Conservation (phyloP, 306 rosid genomes). For the Pyrus pyrifolia region DNA sequence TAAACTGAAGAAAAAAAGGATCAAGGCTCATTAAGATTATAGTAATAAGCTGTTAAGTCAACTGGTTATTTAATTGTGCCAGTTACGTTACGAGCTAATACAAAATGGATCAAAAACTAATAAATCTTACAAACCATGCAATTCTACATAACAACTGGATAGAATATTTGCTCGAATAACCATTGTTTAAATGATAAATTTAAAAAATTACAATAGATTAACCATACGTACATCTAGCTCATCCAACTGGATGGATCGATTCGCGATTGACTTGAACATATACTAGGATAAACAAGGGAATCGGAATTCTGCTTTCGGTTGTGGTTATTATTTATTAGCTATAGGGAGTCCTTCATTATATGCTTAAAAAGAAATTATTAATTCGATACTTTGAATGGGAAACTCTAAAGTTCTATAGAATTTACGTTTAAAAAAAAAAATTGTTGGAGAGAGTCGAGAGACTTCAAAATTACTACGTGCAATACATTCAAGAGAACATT, state of each 20-base stretch:
- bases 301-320: conserved; percentile 30
- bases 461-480: too few relatives aligned
- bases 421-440: neutral
- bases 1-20: neutral
- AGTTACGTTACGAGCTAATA: neutral
- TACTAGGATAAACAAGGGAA: conserved; percentile 21
- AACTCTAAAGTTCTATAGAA: neutral
- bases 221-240: neutral
- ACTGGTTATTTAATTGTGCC: neutral
- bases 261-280: conserved; percentile 43
- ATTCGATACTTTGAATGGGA: neutral
- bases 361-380: neutral
- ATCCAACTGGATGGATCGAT: conserved; percentile 32
- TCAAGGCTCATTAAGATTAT: neutral
- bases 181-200: neutral
- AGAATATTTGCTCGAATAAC: too few relatives aligned
- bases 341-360: neutral
- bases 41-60: neutral
- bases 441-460: too few relatives aligned
- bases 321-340: neutral
- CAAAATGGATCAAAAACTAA: neutral
- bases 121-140: too few relatives aligned
- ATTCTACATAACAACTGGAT: neutral
- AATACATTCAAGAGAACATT: neutral
- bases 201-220: neutral